phyloP scores from a whole-genome alignment of 2,329 filamentous ascomycete species.

The Sporothrix dimorphospora region DNA sequence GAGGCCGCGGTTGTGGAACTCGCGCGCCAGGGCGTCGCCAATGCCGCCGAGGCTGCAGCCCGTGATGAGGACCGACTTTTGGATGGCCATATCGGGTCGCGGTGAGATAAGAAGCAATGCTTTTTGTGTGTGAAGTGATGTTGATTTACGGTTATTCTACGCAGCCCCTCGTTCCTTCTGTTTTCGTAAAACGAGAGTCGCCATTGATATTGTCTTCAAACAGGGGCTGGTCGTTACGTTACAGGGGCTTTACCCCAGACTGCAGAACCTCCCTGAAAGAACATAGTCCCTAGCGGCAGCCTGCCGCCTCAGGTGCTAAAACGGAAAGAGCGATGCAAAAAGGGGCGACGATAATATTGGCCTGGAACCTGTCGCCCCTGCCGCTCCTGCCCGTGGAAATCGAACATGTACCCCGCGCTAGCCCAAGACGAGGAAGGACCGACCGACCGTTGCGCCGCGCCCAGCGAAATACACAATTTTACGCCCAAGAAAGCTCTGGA shows the following conservation, averaged over 20 bases:
- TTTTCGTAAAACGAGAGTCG: too few relatives aligned
- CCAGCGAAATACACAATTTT: slow-evolving; percentile 18
- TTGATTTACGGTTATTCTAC: not conserved
- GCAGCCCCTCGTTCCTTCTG: not conserved
- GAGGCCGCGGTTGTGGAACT: slow-evolving; percentile 39
- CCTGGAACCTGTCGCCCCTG: not conserved
- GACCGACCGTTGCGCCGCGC: slow-evolving; percentile 6
- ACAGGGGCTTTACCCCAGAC: not conserved
- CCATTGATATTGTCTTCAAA: too few relatives aligned
- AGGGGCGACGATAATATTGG: not conserved
- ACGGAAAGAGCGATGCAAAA: not conserved
- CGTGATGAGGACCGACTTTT: slow-evolving; percentile 40
- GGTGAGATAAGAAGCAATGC: not conserved
- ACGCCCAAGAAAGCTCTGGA: slow-evolving; percentile 7
- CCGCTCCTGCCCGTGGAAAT: not conserved
- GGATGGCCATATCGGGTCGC: not conserved
- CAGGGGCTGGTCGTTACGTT: not conserved
- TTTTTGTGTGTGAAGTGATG: not conserved
- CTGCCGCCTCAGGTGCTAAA: not conserved
- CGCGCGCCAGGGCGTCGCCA: slow-evolving; percentile 40
- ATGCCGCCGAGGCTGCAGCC: slow-evolving; percentile 42
- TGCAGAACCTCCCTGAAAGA: not conserved
- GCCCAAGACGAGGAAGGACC: slow-evolving; percentile 15
- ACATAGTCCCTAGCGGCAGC: not conserved
- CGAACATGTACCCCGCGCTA: slow-evolving; percentile 27